Evolutionary conservation across 345 rosid genomes (phyloP), one percentile per base, ranked within the genome.

Genomic region (Abelmoschus esculentus): DNA sequence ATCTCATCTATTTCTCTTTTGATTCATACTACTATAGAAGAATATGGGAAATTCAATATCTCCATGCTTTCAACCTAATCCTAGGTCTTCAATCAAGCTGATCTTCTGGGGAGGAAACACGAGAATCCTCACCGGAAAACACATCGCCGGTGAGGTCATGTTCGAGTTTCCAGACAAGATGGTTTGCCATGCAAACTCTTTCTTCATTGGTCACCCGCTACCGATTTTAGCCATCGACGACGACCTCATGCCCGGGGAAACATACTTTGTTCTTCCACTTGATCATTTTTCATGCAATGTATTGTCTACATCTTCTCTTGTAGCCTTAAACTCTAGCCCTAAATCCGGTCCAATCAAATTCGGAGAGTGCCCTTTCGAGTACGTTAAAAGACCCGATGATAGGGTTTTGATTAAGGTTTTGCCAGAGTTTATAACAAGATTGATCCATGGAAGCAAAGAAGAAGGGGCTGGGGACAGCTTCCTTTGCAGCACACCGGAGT

Each of bases 91-190:
- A 11, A 73, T 83, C 63, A 87, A 80, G 70, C 85, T 93, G 1
- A 76, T 87, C 71, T 90, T 87, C 71, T 90, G 78, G 66, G 82
- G 80, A 18, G 96, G 96, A 74, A 66, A 80, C 1, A 87, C 88
- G 5, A 83, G 75, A 71, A 71, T 82, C 56, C 61, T 89, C 32
- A 42, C 73, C 11, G 89, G 83, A 5, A 86, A 77, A 46, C 97
- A 86, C 73, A 70, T 89, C 3, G 98, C 98, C 13, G 98, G 98
- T 28, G 93, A 89, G 76, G 79, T 93, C 83, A 93, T 93, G 98
- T 90, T 93, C 15, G 89, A 89, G 79, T 83, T 80, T 61, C 97
- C 98, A 0, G 95, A 90, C 74, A 84, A 71, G 72, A 82, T 93
- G 61, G 88, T 93, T 7, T 87, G 90, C 81, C 92, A 82, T n/a